These are phyloP conservation scores for Metschnikowia santaceciliae DNA, from an alignment of 805 yeast species.

Conservation along the genomic window DNA sequence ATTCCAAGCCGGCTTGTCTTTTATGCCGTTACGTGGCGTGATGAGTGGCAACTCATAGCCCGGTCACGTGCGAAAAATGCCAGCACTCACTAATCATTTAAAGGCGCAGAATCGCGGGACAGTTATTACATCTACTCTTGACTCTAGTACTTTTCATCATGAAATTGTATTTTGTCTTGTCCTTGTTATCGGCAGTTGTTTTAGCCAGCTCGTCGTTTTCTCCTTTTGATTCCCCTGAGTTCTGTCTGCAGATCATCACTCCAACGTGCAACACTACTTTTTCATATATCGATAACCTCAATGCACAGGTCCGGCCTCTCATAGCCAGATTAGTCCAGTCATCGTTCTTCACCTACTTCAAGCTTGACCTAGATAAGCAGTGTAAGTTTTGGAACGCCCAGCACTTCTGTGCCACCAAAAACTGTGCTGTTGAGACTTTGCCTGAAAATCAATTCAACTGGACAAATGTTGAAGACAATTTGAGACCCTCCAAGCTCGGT, in stretches of 20 bases:
- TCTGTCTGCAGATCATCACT: conserved; percentile 43
- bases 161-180: conserved; percentile 6
- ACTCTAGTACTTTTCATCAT: background rate
- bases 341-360: conserved; percentile 84
- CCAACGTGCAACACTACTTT: conserved; percentile 44
- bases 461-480: conserved; percentile 54
- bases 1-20: background rate
- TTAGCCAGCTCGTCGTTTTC: conserved; percentile 13
- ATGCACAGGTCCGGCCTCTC: conserved; percentile 39
- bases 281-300: conserved; percentile 38
- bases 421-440: conserved; percentile 82
- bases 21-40: background rate
- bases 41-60: background rate
- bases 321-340: conserved; percentile 59
- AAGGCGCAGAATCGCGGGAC: conserved; percentile 1
- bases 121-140: background rate
- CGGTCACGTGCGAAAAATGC: conserved; percentile 3
- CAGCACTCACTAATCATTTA: conserved; percentile 1
- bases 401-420: conserved; percentile 81
- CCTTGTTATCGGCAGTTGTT: conserved; percentile 5
- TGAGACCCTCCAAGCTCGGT: conserved; percentile 73
- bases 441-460: conserved; percentile 65
- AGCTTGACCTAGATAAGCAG: conserved; percentile 72
- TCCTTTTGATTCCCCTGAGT: conserved; percentile 42
- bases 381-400: conserved; percentile 85